These are phyloP conservation scores for Eutypella sp. DNA, from an alignment of 2,329 filamentous ascomycete species.

Conservation along the genomic window DNA sequence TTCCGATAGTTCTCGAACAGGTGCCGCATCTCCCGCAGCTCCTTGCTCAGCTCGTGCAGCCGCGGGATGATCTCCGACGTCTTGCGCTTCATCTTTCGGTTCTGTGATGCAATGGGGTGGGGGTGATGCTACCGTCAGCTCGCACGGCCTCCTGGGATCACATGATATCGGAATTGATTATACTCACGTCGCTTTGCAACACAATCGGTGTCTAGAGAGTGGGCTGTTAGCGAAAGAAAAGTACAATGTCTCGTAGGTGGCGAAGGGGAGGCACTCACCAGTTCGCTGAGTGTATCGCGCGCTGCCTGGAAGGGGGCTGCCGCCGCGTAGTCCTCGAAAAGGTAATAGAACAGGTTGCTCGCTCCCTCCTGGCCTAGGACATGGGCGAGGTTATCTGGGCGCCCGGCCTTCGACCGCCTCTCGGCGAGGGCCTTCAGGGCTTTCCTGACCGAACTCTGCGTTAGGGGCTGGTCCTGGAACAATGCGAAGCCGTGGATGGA, in stretches of 20 bases:
- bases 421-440: constrained; percentile 16
- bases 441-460: constrained; percentile 34
- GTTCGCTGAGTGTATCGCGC: constrained; percentile 40
- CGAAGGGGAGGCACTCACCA: constrained; percentile 34
- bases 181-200: constrained; percentile 30
- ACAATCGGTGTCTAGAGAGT: constrained; percentile 29
- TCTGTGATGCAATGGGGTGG: constrained; percentile 13
- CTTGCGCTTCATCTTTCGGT: constrained; percentile 30
- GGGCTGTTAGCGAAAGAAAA: constrained; percentile 11
- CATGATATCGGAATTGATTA: too few species aligned
- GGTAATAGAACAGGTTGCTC: constrained; percentile 59
- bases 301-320: constrained; percentile 48
- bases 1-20: constrained; percentile 57
- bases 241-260: not conserved
- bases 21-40: constrained; percentile 55
- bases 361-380: constrained; percentile 42
- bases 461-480: constrained; percentile 35
- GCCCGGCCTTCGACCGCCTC: constrained; percentile 16
- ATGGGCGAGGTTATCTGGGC: not conserved
- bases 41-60: constrained; percentile 55
- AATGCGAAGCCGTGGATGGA: constrained; percentile 33
- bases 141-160: too few species aligned
- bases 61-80: constrained; percentile 50
- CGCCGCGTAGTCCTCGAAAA: constrained; percentile 62
- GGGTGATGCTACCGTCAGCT: too few species aligned